A percentile compares a stretch with the other conserved stretches of the same genome.
phyloP scores from a whole-genome alignment of 257 asterid species.

The Buddleja alternifolia region DNA sequence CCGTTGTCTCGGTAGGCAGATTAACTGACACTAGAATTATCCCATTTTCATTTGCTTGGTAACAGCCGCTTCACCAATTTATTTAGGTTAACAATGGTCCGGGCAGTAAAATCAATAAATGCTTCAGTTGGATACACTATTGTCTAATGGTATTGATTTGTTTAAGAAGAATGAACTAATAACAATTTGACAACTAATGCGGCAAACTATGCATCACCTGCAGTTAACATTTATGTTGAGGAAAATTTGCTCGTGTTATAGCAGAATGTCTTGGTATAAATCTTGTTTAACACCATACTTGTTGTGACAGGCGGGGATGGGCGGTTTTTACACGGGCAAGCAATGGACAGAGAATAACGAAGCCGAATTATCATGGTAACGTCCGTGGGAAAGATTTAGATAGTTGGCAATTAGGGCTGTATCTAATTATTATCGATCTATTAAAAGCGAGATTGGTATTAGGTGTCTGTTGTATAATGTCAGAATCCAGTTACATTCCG shows the following conservation, averaged over 20 bases:
- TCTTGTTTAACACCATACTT: neutral
- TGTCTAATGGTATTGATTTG: neutral
- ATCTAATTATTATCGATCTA: slow-evolving; percentile 34
- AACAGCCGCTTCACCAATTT: too few relatives aligned
- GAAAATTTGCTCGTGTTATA: neutral
- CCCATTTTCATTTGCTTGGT: too few relatives aligned
- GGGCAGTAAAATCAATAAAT: too few relatives aligned
- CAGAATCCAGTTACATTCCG: slow-evolving; percentile 31
- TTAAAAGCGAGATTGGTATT: slow-evolving; percentile 37
- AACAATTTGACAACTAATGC: too few relatives aligned
- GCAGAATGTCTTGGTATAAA: neutral
- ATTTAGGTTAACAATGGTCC: neutral
- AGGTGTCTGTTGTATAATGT: slow-evolving; percentile 61
- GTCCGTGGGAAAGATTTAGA: slow-evolving; percentile 26
- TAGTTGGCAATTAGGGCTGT: slow-evolving; percentile 26
- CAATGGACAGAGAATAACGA: slow-evolving; percentile 60
- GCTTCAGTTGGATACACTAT: neutral
- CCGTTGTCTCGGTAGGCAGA: neutral
- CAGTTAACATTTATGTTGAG: neutral
- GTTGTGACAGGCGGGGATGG: slow-evolving; percentile 63
- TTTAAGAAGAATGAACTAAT: neutral
- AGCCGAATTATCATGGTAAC: slow-evolving; percentile 15
- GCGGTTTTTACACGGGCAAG: slow-evolving; percentile 67
- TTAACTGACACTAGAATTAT: neutral
- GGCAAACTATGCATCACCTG: too few relatives aligned